phyloP scores from a whole-genome alignment of 805 yeast genomes.

The Candida sakaeoensis region DNA sequence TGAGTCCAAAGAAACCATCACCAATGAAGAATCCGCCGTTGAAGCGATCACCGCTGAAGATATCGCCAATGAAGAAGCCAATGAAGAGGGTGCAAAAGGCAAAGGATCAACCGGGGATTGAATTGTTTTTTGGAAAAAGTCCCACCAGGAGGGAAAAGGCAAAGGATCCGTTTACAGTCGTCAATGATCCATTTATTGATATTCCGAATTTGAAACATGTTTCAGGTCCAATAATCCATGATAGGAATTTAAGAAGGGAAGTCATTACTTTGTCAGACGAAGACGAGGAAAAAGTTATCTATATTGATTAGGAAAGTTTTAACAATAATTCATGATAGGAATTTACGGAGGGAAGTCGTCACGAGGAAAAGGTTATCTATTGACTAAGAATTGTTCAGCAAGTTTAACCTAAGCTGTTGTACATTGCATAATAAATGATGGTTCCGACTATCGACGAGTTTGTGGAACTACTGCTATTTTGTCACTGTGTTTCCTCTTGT shows the following conservation, averaged over 20 bases:
- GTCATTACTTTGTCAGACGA: background rate
- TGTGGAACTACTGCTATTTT: too few relatives aligned
- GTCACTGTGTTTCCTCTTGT: too few relatives aligned
- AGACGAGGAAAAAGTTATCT: background rate
- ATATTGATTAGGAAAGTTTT: background rate
- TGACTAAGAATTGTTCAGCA: too few relatives aligned
- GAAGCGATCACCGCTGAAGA: background rate
- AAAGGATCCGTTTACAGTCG: background rate
- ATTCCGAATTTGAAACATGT: background rate
- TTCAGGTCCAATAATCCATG: background rate
- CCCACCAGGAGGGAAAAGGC: background rate
- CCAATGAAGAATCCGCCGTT: background rate
- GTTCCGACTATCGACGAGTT: too few relatives aligned
- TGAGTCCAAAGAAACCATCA: conserved; percentile 1
- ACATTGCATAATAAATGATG: too few relatives aligned
- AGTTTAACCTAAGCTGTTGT: too few relatives aligned
- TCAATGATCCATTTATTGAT: conserved; percentile 2
- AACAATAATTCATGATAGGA: too few relatives aligned
- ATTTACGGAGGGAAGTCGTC: too few relatives aligned
- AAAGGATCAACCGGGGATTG: background rate
- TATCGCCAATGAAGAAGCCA: background rate
- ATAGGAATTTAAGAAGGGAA: background rate
- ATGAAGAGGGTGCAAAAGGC: background rate
- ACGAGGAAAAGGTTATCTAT: too few relatives aligned
- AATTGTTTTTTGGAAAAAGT: background rate